Evolutionary conservation across 352 stramenopile genomes (phyloP).

Genomic region (Phytophthora agathidicida): DNA sequence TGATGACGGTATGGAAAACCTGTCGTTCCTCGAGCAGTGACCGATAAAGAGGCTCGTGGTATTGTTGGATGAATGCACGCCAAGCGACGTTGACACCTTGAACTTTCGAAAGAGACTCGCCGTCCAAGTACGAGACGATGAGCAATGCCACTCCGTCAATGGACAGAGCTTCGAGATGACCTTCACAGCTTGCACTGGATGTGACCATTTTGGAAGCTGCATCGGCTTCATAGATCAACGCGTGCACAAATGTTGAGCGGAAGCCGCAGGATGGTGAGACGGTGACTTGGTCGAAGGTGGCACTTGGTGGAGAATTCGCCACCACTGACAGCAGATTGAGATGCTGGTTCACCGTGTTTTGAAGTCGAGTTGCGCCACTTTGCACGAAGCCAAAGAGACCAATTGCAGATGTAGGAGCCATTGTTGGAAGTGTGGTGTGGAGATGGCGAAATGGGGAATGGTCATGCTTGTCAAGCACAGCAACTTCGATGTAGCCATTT

Average conservation of each 20-base stretch:
- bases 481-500: slow-evolving; percentile 26
- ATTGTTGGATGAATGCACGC: slow-evolving; percentile 42
- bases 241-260: slow-evolving; percentile 33
- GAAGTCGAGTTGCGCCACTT: slow-evolving; percentile 39
- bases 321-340: slow-evolving; percentile 30
- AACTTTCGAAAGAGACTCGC: slow-evolving; percentile 45
- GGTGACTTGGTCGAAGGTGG: slow-evolving; percentile 13
- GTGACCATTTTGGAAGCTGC: not conserved
- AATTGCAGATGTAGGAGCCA: slow-evolving; percentile 25
- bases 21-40: slow-evolving; percentile 31
- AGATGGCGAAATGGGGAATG: slow-evolving; percentile 16
- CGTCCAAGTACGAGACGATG: slow-evolving; percentile 61
- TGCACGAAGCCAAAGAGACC: slow-evolving; percentile 42
- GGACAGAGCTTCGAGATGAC: slow-evolving; percentile 23
- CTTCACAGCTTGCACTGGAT: slow-evolving; percentile 5
- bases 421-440: not conserved
- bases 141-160: slow-evolving; percentile 60
- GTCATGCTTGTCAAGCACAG: slow-evolving; percentile 12
- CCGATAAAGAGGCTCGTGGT: slow-evolving; percentile 48
- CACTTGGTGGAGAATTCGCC: not conserved
- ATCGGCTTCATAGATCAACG: not conserved
- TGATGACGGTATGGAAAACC: slow-evolving; percentile 48
- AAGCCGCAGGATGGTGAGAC: slow-evolving; percentile 26
- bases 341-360: slow-evolving; percentile 44
- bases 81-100: slow-evolving; percentile 50